Evolutionary conservation across 768 basidiomycete species (phyloP).

Genomic region (Phylloporus sp.): DNA sequence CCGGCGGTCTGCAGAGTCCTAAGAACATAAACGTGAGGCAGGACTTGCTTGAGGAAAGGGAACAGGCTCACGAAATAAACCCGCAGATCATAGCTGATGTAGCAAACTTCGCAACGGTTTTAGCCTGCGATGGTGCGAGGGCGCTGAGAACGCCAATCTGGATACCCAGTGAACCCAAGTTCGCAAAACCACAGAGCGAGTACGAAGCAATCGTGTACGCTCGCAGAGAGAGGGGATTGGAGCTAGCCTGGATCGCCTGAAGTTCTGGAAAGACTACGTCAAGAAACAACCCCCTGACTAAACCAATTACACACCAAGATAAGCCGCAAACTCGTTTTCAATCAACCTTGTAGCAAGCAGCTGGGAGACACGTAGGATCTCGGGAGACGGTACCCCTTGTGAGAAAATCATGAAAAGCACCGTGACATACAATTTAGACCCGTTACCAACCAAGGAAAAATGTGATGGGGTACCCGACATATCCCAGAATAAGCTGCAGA

Average conservation of each 20-base stretch:
- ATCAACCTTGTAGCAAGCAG: conserved; percentile 84
- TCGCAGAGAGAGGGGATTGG: conserved; percentile 58
- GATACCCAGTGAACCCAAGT: conserved; percentile 80
- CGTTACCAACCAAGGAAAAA: conserved; percentile 54
- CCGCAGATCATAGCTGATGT: conserved; percentile 66
- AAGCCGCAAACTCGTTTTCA: conserved; percentile 84
- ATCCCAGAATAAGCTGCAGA: conserved; percentile 78
- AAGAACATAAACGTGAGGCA: neutral
- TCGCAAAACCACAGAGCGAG: conserved; percentile 88
- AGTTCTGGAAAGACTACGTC: conserved; percentile 26
- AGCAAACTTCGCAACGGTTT: conserved; percentile 66
- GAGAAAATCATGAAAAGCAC: neutral
- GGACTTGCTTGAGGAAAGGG: neutral
- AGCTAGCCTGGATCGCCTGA: conserved; percentile 41
- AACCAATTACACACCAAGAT: conserved; percentile 34
- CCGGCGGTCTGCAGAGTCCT: conserved; percentile 54
- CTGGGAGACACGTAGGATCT: conserved; percentile 76
- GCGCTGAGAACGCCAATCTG: conserved; percentile 74
- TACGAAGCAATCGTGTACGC: conserved; percentile 83
- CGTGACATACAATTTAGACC: neutral
- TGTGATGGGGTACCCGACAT: conserved; percentile 83
- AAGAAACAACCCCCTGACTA: neutral
- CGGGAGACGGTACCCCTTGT: conserved; percentile 65
- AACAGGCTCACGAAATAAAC: conserved; percentile 45
- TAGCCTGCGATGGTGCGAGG: conserved; percentile 63